Percentiles rank a stretch among this genome's conserved stretches.
Evolutionary conservation across 352 stramenopile species (phyloP).

Genomic region (Globisporangium radiosum): DNA sequence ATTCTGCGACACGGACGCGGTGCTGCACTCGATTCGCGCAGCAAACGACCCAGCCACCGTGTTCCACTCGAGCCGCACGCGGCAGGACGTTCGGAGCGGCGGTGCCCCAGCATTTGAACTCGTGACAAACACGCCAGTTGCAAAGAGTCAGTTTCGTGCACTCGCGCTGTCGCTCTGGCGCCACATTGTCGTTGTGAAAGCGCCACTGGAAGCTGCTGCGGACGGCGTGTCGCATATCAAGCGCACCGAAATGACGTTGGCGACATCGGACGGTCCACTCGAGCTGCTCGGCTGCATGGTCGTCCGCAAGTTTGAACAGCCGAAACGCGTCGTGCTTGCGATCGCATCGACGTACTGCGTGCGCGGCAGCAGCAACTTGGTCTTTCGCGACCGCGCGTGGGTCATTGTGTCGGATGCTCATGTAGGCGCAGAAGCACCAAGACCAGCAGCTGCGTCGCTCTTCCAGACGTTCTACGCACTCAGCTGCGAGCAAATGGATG

Average conservation of each 20-base stretch:
- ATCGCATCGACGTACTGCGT: too few species aligned
- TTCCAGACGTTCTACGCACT: constrained; percentile 9
- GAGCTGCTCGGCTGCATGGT: not conserved
- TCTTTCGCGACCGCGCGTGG: too few species aligned
- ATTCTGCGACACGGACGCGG: not conserved
- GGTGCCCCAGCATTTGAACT: not conserved
- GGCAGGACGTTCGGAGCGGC: not conserved
- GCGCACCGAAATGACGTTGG: not conserved
- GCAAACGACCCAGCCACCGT: not conserved
- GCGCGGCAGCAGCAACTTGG: too few species aligned
- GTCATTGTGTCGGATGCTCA: not conserved
- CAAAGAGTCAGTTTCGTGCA: not conserved
- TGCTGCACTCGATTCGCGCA: not conserved
- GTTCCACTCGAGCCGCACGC: not conserved
- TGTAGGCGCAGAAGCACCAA: not conserved
- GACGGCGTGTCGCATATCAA: too few species aligned
- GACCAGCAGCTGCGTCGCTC: not conserved
- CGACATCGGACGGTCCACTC: not conserved
- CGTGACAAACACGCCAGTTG: constrained; percentile 6
- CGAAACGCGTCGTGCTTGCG: too few species aligned
- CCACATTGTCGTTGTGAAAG: not conserved
- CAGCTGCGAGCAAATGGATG: constrained; percentile 1
- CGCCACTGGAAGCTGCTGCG: not conserved
- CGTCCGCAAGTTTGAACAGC: not conserved
- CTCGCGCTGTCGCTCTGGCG: too few species aligned